Percentiles rank a stretch among this genome's conserved stretches.
These are phyloP conservation scores for Aspergillus tamarii DNA, from an alignment of 2,329 filamentous ascomycete species.

Conservation along the genomic window DNA sequence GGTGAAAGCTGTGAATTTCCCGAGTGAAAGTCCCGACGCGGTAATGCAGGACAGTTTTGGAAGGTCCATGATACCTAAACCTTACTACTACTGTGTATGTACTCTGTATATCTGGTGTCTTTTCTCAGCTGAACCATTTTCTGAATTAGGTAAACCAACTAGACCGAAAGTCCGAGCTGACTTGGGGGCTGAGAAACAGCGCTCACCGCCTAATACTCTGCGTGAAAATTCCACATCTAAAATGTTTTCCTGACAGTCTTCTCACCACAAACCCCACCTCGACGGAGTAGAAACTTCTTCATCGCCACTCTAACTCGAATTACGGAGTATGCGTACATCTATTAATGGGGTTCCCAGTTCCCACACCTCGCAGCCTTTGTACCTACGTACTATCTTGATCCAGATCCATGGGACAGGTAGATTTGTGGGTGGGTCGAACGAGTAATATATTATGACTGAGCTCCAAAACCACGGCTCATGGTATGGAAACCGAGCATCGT, in stretches of 20 bases:
- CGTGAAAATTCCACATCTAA: not conserved
- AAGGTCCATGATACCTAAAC: not conserved
- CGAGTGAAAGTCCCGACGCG: not conserved
- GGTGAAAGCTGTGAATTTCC: not conserved
- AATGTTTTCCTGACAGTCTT: not conserved
- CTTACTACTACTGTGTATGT: no score
- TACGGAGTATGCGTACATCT: conserved; percentile 3
- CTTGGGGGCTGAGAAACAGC: not conserved
- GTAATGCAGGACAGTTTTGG: not conserved
- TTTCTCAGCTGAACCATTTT: conserved; percentile 12
- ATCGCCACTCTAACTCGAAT: conserved; percentile 17
- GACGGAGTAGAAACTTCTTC: conserved; percentile 7
- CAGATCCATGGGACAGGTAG: conserved; percentile 22
- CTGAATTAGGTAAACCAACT: not conserved
- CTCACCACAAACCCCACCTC: conserved; percentile 2
- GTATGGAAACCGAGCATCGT: conserved; percentile 21
- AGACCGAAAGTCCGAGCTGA: not conserved
- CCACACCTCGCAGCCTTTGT: conserved; percentile 16
- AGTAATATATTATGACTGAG: conserved; percentile 5
- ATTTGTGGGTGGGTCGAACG: conserved; percentile 10
- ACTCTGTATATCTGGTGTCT: not conserved
- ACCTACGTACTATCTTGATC: not conserved
- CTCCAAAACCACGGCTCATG: conserved; percentile 3
- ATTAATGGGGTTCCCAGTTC: not conserved
- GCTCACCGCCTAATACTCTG: conserved; percentile 12